These are phyloP conservation scores for Populus pruinosa DNA, from an alignment of 345 rosid species.

Conservation along the genomic window DNA sequence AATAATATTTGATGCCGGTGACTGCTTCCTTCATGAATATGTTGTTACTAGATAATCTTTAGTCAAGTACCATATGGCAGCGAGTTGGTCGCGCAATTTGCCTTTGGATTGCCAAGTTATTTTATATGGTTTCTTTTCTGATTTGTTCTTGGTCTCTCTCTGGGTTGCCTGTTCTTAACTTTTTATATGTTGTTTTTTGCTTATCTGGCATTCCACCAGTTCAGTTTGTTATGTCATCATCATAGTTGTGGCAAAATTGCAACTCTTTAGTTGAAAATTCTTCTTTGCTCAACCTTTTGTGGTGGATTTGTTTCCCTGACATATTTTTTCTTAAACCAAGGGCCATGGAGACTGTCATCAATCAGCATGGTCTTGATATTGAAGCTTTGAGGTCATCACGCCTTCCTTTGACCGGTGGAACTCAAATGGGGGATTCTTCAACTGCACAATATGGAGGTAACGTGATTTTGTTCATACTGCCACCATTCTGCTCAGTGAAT, in stretches of 20 bases:
- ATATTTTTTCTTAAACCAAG: constrained; percentile 28
- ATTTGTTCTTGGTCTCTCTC: background rate
- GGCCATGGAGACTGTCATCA: constrained; percentile 99
- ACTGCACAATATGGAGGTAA: constrained; percentile 65
- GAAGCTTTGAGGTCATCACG: constrained; percentile 81
- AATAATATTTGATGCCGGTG: background rate
- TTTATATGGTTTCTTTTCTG: background rate
- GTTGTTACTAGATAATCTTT: background rate
- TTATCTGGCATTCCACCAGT: background rate
- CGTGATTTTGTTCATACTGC: background rate
- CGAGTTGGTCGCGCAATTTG: background rate
- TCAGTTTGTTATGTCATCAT: background rate
- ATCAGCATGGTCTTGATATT: constrained; percentile 83
- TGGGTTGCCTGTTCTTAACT: background rate
- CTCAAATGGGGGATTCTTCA: constrained; percentile 73
- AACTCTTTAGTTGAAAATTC: background rate
- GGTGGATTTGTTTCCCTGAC: constrained; percentile 16
- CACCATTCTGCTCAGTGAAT: background rate
- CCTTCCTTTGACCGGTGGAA: constrained; percentile 59
- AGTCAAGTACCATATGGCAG: background rate
- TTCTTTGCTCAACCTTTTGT: constrained; percentile 5
- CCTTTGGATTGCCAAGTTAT: background rate
- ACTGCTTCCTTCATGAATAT: background rate
- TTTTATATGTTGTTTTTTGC: background rate
- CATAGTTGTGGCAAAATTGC: background rate